Conservation (phyloP, 2,329 filamentous ascomycete species). For the Aspergillus eucalypticola region DNA sequence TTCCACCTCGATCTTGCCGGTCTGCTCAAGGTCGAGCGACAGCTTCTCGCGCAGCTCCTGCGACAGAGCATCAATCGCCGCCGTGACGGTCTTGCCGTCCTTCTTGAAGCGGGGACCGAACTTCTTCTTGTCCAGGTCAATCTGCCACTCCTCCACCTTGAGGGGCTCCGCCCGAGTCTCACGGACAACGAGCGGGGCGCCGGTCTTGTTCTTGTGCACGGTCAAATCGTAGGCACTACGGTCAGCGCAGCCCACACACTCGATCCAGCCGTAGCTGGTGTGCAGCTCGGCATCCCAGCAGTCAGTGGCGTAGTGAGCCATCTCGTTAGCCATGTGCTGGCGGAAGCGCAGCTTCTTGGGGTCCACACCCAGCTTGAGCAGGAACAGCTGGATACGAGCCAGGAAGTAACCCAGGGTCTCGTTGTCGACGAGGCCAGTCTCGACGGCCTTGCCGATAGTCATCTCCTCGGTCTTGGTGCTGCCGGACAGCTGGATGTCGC, state of each 20-base stretch:
- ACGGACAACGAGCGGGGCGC: conserved; percentile 79
- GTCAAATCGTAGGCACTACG: conserved; percentile 91
- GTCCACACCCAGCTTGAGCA: conserved; percentile 85
- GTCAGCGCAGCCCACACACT: conserved; percentile 96
- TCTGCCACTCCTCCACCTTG: conserved; percentile 80
- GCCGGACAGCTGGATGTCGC: conserved; percentile 80
- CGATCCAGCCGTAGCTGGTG: conserved; percentile 94
- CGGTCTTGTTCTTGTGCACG: conserved; percentile 91
- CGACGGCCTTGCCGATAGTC: conserved; percentile 82
- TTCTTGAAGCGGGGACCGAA: conserved; percentile 96
- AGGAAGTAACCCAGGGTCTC: conserved; percentile 98
- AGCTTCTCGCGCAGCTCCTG: conserved; percentile 82
- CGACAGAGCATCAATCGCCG: conserved; percentile 70
- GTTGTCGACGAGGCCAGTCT: conserved; percentile 83
- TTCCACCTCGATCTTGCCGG: conserved; percentile 74
- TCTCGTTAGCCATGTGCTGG: conserved; percentile 91
- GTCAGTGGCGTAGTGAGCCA: conserved; percentile 93
- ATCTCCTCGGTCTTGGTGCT: conserved; percentile 74
- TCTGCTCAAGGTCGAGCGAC: conserved; percentile 69
- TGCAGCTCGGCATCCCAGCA: conserved; percentile 97
- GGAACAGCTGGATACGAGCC: conserved; percentile 87
- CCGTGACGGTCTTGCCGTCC: conserved; percentile 82
- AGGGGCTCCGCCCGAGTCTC: conserved; percentile 77
- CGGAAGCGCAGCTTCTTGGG: conserved; percentile 87
- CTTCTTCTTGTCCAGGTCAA: conserved; percentile 91